Conservation (phyloP, 2,329 filamentous ascomycete genomes). For the Neopestalotiopsis clavispora region DNA sequence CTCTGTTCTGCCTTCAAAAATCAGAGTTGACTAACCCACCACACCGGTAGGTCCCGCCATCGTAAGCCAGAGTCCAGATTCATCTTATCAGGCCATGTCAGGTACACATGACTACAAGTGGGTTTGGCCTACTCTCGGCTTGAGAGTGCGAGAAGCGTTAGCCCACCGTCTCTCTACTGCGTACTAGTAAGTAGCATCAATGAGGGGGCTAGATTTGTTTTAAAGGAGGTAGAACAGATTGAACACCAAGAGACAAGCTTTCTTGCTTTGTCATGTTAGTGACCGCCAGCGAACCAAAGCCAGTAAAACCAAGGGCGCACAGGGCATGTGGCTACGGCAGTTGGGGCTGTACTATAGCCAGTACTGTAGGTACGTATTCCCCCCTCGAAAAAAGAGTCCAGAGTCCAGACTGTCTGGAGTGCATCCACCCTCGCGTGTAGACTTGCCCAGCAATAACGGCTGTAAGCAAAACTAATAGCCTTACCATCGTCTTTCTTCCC, state of each 20-base stretch:
- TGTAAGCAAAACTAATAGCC: neutral
- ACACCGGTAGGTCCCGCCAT: neutral
- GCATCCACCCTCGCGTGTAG: neutral
- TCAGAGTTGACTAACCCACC: neutral
- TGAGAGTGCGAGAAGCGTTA: neutral
- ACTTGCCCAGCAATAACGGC: slow-evolving; percentile 4
- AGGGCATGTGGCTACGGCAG: slow-evolving; percentile 3
- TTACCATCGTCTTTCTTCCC: neutral
- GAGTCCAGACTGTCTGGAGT: neutral
- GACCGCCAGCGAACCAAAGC: neutral
- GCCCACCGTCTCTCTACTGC: neutral
- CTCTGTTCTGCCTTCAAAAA: too few relatives aligned
- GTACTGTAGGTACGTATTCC: neutral
- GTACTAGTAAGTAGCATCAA: neutral
- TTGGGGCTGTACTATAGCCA: neutral
- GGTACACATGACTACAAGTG: slow-evolving; percentile 1
- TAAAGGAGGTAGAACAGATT: neutral
- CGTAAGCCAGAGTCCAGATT: neutral
- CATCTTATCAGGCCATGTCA: neutral
- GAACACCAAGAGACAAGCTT: neutral
- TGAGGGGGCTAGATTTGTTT: neutral
- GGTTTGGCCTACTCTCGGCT: neutral
- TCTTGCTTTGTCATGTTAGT: neutral
- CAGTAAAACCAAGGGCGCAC: neutral
- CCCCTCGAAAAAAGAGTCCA: neutral